A percentile compares a stretch with the other conserved stretches of the same genome.
phyloP scores from a whole-genome alignment of 768 basidiomycete genomes.

The Holtermannia corniformis region DNA sequence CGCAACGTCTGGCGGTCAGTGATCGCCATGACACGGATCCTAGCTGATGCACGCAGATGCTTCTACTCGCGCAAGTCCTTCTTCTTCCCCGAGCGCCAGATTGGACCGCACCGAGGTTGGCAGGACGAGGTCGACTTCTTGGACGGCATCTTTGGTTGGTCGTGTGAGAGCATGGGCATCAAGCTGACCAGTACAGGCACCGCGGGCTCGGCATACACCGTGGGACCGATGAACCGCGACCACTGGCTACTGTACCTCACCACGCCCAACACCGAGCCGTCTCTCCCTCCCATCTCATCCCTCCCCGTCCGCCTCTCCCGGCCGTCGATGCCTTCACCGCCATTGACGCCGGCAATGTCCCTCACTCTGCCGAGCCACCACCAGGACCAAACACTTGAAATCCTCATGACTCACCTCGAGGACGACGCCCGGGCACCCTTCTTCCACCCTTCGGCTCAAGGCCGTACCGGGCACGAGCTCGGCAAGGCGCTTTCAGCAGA shows the following conservation, averaged over 20 bases:
- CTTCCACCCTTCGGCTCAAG: conserved; percentile 47
- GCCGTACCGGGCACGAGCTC: conserved; percentile 46
- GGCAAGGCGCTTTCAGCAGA: conserved; percentile 51
- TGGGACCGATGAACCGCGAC: conserved; percentile 95
- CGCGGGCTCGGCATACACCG: conserved; percentile 78
- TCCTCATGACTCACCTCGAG: conserved; percentile 88
- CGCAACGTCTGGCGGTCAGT: conserved; percentile 56
- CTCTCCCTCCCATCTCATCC: conserved; percentile 22
- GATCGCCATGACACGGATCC: neutral
- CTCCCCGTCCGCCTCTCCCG: conserved; percentile 2
- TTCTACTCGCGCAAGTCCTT: conserved; percentile 98
- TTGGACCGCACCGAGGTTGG: conserved; percentile 89
- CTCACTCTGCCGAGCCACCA: conserved; percentile 18
- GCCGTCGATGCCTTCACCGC: conserved; percentile 14
- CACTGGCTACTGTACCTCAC: conserved; percentile 97
- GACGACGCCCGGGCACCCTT: conserved; percentile 68
- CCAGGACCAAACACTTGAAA: conserved; percentile 90
- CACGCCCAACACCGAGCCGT: conserved; percentile 47
- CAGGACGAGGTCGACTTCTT: conserved; percentile 82
- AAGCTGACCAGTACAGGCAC: conserved; percentile 11
- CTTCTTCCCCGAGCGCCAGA: conserved; percentile 97
- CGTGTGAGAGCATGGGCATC: neutral
- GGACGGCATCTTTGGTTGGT: conserved; percentile 72
- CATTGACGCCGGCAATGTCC: conserved; percentile 22
- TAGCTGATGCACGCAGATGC: conserved; percentile 43